Base-by-base conservation (phyloP, 2,329 filamentous ascomycete genomes). In the Ambrosiella beaveri region DNA sequence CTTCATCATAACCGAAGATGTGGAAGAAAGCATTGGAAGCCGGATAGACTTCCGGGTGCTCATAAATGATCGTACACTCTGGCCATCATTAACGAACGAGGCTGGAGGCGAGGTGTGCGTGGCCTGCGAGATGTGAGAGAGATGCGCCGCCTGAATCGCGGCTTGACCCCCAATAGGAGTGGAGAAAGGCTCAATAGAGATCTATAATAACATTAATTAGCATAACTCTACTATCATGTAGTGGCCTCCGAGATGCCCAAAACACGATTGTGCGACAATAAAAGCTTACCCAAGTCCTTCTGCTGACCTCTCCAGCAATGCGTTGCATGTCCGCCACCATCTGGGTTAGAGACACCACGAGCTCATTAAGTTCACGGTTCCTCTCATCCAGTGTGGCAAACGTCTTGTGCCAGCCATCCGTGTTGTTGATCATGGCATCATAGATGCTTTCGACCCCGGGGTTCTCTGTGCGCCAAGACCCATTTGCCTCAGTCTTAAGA, bases 341-440 rank as follows among this genome's bases (percentile, higher is more conserved):
- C 68, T 85, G 81, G 44, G 81, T 78, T 45, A 95, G 75, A 37
- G 84, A 74, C 6, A 80, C 76, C 38, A 84, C 85, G 41, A 57
- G 56, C 13, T 57, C 52, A 53, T 56, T 40, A 35, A 96, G 74
- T 50, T 79, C 77, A 61, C 84, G 79, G 12, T 84, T 83, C 65
- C 85, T 88, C 19, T 78, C 78, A 66, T 88, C 83, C 60, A 96
- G 75, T 57, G 85, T 84, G 57, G 82, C 77, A 65, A 95, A 84
- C 6, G 88, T 88, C 59, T 83, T 81, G 59, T 84, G 80, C 91
- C 91, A 97, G 49, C 90, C 89, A 62, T 94, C 86, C 7, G 89
- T 84, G 64, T 97, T 97, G 39, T 88, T 87, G 65, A 86, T 85
- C 90, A 97, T 97, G 41, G 90, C 88, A 45, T 84, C 79, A 64